Evolutionary conservation across 1,139 yeast species (phyloP).

Genomic region (Sugiyamaella japonica): DNA sequence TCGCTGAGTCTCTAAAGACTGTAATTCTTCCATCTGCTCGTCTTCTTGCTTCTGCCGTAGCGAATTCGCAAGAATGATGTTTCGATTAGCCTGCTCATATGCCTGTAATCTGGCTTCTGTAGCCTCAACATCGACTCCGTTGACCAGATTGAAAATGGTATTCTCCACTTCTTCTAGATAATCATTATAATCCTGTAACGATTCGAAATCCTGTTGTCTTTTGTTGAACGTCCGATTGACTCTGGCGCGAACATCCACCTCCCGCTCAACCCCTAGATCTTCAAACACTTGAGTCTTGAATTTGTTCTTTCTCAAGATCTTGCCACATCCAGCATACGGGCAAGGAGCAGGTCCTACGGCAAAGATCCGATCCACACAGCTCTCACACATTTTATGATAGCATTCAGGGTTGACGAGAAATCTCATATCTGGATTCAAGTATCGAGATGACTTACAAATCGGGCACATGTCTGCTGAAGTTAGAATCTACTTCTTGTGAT

Average conservation of each 20-base stretch:
- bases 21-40: slow-evolving; percentile 66
- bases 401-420: slow-evolving; percentile 95
- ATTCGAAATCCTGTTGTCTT: slow-evolving; percentile 69
- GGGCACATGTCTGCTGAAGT: slow-evolving; percentile 78
- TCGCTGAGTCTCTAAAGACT: slow-evolving; percentile 67
- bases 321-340: slow-evolving; percentile 90
- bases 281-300: slow-evolving; percentile 92
- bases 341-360: slow-evolving; percentile 96
- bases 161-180: slow-evolving; percentile 85
- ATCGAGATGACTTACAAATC: slow-evolving; percentile 92
- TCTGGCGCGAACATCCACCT: slow-evolving; percentile 83
- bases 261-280: slow-evolving; percentile 84
- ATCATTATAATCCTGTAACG: slow-evolving; percentile 61
- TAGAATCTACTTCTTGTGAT: neutral
- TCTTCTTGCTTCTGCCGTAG: slow-evolving; percentile 66
- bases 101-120: slow-evolving; percentile 68
- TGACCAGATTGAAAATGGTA: slow-evolving; percentile 71
- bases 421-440: slow-evolving; percentile 88
- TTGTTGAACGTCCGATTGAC: slow-evolving; percentile 79
- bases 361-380: slow-evolving; percentile 93
- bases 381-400: slow-evolving; percentile 95
- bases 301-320: slow-evolving; percentile 79
- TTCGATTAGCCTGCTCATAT: slow-evolving; percentile 76
- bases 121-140: slow-evolving; percentile 65
- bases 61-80: slow-evolving; percentile 74